These are phyloP conservation scores for Physaria fendleri DNA, from an alignment of 345 rosid species.

Conservation along the genomic window DNA sequence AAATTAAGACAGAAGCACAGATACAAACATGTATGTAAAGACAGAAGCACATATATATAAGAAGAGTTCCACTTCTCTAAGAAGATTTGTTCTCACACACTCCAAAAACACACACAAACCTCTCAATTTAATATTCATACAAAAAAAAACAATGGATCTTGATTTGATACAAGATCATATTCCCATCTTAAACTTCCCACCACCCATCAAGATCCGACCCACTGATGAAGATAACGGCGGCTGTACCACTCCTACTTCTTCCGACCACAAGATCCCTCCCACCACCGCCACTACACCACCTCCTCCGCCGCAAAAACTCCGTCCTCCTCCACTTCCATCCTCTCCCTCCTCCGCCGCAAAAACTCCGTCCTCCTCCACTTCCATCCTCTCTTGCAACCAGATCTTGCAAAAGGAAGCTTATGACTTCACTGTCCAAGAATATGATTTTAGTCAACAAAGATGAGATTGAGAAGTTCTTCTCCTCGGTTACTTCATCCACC, in stretches of 20 bases:
- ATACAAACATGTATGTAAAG: conserved; percentile 22
- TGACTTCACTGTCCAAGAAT: conserved; percentile 19
- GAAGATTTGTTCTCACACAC: conserved; percentile 28
- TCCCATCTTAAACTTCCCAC: conserved; percentile 24
- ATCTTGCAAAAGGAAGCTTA: conserved; percentile 32
- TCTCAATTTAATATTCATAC: not conserved
- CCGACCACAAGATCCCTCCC: conserved; percentile 32
- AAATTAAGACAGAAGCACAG: not conserved
- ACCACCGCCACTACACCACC: conserved; percentile 31
- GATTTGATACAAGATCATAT: conserved; percentile 27
- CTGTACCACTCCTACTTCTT: conserved; percentile 32
- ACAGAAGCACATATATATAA: conserved; percentile 29
- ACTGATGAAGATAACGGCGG: conserved; percentile 17
- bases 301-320: conserved; percentile 29
- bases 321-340: too few relatives aligned
- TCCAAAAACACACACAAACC: conserved; percentile 16
- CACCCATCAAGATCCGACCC: conserved; percentile 30
- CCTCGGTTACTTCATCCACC: conserved; percentile 18
- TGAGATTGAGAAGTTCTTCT: conserved; percentile 26
- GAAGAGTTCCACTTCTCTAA: conserved; percentile 32
- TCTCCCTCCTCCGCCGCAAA: conserved; percentile 32
- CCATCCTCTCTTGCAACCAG: conserved; percentile 13
- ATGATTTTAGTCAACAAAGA: conserved; percentile 27
- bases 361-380: conserved; percentile 15
- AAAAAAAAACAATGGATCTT: conserved; percentile 23